phyloP scores from a whole-genome alignment of 805 yeast genomes.

The Candida xyloterini region DNA sequence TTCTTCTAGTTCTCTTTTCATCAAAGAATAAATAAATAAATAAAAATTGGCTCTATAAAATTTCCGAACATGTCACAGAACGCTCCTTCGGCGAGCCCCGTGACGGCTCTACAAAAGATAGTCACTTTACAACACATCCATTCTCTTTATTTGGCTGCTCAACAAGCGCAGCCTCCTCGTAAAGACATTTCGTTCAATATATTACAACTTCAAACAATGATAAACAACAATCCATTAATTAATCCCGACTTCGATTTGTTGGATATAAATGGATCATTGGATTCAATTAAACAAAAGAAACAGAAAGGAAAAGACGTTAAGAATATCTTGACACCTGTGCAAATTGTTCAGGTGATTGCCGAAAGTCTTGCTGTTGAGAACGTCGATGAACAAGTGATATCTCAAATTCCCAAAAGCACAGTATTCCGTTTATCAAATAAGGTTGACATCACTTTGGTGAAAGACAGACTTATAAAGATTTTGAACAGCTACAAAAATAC shows the following conservation, averaged over 20 bases:
- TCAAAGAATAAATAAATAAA: not conserved
- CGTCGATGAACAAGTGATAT: constrained; percentile 29
- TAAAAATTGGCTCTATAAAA: not conserved
- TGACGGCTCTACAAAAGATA: constrained; percentile 34
- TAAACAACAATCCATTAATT: constrained; percentile 36
- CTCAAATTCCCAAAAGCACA: constrained; percentile 34
- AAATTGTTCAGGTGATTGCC: constrained; percentile 36
- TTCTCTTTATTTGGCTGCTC: constrained; percentile 34
- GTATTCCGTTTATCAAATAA: constrained; percentile 32
- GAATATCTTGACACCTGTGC: constrained; percentile 32
- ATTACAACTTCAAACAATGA: constrained; percentile 34
- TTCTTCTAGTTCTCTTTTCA: constrained; percentile 6
- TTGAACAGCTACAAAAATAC: constrained; percentile 33
- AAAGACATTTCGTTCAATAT: constrained; percentile 36
- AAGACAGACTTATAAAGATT: constrained; percentile 34
- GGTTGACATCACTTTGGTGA: constrained; percentile 31
- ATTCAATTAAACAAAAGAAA: constrained; percentile 21
- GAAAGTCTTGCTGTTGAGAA: constrained; percentile 34
- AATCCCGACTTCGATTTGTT: constrained; percentile 35
- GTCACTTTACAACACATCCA: constrained; percentile 37
- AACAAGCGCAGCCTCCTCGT: constrained; percentile 32
- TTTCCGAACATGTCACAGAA: constrained; percentile 7
- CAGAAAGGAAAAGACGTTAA: constrained; percentile 18
- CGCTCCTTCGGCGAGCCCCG: constrained; percentile 18
- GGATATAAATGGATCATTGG: constrained; percentile 29